Conservation (phyloP, 1,284 basidiomycete genomes). For the Apiotrichum porosum region DNA sequence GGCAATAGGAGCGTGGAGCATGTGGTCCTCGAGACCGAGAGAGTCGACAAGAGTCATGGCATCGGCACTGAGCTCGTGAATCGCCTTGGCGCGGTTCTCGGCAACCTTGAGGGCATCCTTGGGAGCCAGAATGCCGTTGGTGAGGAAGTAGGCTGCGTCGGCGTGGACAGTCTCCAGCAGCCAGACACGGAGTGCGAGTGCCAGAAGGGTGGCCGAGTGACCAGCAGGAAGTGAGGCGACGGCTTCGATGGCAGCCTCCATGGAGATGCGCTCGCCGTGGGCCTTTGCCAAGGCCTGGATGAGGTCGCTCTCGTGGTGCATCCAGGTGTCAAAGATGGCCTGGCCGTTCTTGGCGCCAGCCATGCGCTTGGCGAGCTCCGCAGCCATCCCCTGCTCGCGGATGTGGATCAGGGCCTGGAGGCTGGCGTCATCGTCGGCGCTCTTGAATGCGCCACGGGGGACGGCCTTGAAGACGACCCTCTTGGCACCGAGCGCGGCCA, state of each 20-base stretch:
- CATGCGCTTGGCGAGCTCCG: conserved; percentile 4
- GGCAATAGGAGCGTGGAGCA: conserved; percentile 14
- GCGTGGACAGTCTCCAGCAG: conserved; percentile 11
- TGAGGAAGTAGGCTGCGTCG: conserved; percentile 11
- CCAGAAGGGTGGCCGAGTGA: conserved; percentile 1
- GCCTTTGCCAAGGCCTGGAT: conserved; percentile 8
- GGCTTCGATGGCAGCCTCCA: conserved; percentile 6
- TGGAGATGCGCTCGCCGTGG: conserved; percentile 13
- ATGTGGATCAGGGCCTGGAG: conserved; percentile 9
- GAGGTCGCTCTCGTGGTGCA: conserved; percentile 9
- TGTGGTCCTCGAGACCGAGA: conserved; percentile 9
- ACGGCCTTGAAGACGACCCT: not conserved
- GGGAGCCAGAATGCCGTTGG: not conserved
- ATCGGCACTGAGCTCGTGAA: conserved; percentile 1
- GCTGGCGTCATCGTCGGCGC: not conserved
- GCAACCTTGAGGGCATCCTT: conserved; percentile 3
- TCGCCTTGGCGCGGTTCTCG: not conserved
- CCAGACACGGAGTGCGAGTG: conserved; percentile 5
- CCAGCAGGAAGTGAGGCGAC: not conserved
- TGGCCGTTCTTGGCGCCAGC: conserved; percentile 5
- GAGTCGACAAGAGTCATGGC: conserved; percentile 5
- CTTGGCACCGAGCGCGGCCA: conserved; percentile 8
- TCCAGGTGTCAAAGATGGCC: conserved; percentile 14
- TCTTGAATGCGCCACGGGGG: not conserved
- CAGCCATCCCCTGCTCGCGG: not conserved